Conservation (phyloP, 73 alveolate species). For the Symbiodinium pilosum region DNA sequence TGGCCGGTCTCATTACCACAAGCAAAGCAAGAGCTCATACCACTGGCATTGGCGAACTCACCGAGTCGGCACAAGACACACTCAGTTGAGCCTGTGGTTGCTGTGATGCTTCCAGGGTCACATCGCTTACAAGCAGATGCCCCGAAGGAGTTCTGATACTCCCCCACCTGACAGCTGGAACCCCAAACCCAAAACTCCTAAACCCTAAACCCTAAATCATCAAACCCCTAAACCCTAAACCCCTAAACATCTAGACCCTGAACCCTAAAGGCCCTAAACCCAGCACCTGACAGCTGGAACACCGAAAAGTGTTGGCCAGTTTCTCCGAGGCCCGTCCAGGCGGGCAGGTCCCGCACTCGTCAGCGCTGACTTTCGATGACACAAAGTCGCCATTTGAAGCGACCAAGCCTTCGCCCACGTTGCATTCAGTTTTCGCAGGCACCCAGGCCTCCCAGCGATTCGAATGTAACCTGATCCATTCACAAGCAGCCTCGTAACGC, state of each 20-base stretch:
- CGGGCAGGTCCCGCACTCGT: conserved; percentile 26
- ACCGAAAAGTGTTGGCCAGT: not conserved
- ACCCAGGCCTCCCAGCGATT: not conserved
- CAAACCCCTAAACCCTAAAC: not conserved
- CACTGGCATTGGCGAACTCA: conserved; percentile 18
- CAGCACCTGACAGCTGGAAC: not conserved
- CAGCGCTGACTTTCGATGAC: not conserved
- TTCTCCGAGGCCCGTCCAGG: conserved; percentile 44
- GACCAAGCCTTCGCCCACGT: not conserved
- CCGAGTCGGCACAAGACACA: not conserved
- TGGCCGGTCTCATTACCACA: not conserved
- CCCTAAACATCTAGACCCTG: not conserved
- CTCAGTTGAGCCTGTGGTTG: not conserved
- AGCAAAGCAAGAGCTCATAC: not conserved
- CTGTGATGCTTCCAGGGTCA: not conserved
- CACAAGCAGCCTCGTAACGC: not conserved
- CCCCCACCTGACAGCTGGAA: not conserved
- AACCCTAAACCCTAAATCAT: not conserved
- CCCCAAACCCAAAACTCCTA: not conserved
- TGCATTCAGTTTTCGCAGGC: not conserved
- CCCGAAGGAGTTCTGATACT: not conserved
- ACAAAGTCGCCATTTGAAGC: not conserved
- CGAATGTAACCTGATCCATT: not conserved
- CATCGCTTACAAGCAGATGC: not conserved
- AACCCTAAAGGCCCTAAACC: too few relatives aligned